Conservation (phyloP, 164 flowering plant species). For the Nymphaea thermarum region DNA sequence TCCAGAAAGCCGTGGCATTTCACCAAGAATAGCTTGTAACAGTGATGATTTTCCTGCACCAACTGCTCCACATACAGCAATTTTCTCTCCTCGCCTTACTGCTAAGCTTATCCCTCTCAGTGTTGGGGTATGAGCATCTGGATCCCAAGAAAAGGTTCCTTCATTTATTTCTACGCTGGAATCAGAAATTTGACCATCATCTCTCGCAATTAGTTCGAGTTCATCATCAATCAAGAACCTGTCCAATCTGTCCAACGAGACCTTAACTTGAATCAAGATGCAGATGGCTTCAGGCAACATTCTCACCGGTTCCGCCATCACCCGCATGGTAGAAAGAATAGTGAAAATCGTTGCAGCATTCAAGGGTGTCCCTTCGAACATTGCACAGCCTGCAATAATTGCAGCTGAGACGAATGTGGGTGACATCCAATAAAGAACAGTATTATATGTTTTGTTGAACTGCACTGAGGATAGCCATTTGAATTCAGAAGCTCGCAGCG, state of each 20-base stretch:
- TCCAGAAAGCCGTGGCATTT: constrained; percentile 66
- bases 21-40: constrained; percentile 68
- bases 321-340: constrained; percentile 47
- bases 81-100: constrained; percentile 39
- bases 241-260: constrained; percentile 58
- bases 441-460: constrained; percentile 26
- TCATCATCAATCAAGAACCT: constrained; percentile 57
- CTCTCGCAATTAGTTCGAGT: constrained; percentile 20
- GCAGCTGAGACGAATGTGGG: constrained; percentile 69
- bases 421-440: constrained; percentile 63
- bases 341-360: constrained; percentile 76
- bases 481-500: constrained; percentile 44
- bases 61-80: constrained; percentile 85
- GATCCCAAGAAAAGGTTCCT: constrained; percentile 61
- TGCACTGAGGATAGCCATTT: constrained; percentile 50
- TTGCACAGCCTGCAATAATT: constrained; percentile 41
- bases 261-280: constrained; percentile 56
- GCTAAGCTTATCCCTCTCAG: constrained; percentile 31
- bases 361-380: constrained; percentile 38
- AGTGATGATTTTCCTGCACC: constrained; percentile 91
- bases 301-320: constrained; percentile 60
- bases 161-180: constrained; percentile 19
- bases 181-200: neutral
- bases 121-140: constrained; percentile 22
- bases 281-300: constrained; percentile 62